phyloP scores from a whole-genome alignment of 805 yeast species.

The Saturnispora galanensis region DNA sequence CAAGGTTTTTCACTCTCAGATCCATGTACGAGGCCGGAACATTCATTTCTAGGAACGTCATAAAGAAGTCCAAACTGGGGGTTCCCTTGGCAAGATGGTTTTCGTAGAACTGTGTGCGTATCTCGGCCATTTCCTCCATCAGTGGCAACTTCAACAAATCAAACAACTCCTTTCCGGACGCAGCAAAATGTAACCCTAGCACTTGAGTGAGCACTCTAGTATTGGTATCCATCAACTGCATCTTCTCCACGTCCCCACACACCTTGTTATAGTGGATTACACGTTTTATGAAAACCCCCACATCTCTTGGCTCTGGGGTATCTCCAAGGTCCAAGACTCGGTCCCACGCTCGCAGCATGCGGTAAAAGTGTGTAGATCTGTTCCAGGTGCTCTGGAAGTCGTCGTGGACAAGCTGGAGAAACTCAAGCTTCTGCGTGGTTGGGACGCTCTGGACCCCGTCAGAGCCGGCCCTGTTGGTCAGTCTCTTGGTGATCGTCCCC shows the following conservation, averaged over 20 bases:
- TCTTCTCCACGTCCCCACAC: not conserved
- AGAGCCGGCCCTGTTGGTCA: too few relatives aligned
- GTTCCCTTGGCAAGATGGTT: not conserved
- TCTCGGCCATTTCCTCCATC: not conserved
- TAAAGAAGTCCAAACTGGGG: not conserved
- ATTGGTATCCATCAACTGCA: constrained; percentile 1
- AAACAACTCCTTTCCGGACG: constrained; percentile 12
- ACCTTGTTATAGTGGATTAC: constrained; percentile 6
- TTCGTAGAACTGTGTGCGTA: constrained; percentile 2
- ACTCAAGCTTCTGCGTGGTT: constrained; percentile 1
- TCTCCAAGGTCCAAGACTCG: not conserved
- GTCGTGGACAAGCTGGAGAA: constrained; percentile 9
- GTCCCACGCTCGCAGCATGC: constrained; percentile 5
- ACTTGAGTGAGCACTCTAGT: constrained; percentile 6
- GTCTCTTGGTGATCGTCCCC: too few relatives aligned
- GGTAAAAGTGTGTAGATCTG: constrained; percentile 1
- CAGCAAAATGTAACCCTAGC: not conserved
- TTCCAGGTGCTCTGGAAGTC: constrained; percentile 6
- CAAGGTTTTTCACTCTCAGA: not conserved
- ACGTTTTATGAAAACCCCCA: constrained; percentile 8
- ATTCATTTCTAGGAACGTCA: constrained; percentile 5
- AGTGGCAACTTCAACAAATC: constrained; percentile 8
- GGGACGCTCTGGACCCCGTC: too few relatives aligned
- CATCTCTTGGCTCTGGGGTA: not conserved
- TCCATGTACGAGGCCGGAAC: constrained; percentile 5